Percentiles rank a stretch among this genome's conserved stretches.
These are phyloP conservation scores for Pyrenochaeta sp. DNA, from an alignment of 2,329 filamentous ascomycete species.

Conservation along the genomic window DNA sequence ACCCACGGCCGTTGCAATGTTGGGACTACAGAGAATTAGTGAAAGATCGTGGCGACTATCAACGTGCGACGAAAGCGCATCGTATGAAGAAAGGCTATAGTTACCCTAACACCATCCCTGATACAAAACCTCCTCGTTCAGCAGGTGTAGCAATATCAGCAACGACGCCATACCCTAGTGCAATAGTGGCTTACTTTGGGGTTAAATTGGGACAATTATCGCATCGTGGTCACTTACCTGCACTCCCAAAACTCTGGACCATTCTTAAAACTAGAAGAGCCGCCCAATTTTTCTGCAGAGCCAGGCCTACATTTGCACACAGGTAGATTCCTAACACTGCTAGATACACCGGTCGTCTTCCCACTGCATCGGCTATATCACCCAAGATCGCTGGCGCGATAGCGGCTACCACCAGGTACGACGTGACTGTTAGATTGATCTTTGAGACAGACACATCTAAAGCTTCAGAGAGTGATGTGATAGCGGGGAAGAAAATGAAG, in stretches of 20 bases:
- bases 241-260: no score
- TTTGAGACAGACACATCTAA: neutral
- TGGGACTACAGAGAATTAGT: no score
- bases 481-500: conserved; percentile 4
- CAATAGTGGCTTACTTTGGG: neutral
- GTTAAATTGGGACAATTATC: no score
- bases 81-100: no score
- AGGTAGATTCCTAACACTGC: neutral
- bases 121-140: conserved; percentile 1
- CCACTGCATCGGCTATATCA: neutral
- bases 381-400: neutral
- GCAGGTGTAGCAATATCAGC: conserved; percentile 2
- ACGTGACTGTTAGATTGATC: conserved; percentile 4
- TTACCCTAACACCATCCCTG: no score
- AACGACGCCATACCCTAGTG: conserved; percentile 1
- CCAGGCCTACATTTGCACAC: neutral
- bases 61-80: no score
- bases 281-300: neutral
- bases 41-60: no score
- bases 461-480: neutral
- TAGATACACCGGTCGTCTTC: neutral
- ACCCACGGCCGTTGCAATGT: no score
- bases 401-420: neutral
- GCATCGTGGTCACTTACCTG: no score
- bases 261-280: no score